These are phyloP conservation scores for Porodaedalea pini DNA, from an alignment of 1,284 basidiomycete genomes.

Conservation along the genomic window DNA sequence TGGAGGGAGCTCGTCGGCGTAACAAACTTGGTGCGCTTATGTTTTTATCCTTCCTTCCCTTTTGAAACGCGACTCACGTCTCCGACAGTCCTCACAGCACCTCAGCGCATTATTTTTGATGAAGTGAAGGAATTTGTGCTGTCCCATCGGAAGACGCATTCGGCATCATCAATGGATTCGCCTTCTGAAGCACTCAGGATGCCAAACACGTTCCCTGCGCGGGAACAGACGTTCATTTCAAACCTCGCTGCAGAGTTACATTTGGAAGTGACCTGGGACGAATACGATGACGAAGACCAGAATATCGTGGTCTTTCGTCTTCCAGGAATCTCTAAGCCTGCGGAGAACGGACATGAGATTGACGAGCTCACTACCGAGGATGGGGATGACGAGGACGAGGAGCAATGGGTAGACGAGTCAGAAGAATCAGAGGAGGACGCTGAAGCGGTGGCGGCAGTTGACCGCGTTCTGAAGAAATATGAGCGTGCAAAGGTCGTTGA, in stretches of 20 bases:
- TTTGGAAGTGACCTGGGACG: constrained; percentile 81
- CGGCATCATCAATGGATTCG: constrained; percentile 33
- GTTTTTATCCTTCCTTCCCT: not conserved
- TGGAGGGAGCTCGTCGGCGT: constrained; percentile 49
- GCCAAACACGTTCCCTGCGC: constrained; percentile 72
- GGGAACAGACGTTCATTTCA: constrained; percentile 75
- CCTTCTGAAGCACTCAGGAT: constrained; percentile 53
- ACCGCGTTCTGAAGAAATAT: constrained; percentile 86
- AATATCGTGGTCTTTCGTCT: constrained; percentile 66
- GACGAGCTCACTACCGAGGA: constrained; percentile 18
- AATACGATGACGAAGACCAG: constrained; percentile 80
- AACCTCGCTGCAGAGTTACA: constrained; percentile 74
- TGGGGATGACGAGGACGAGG: constrained; percentile 43
- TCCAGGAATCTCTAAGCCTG: constrained; percentile 43
- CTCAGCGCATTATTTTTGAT: constrained; percentile 76
- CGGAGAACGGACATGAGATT: constrained; percentile 36
- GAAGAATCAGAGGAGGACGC: constrained; percentile 48
- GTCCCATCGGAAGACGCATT: constrained; percentile 36
- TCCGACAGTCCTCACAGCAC: constrained; percentile 59
- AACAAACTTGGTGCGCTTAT: constrained; percentile 45
- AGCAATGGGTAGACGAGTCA: constrained; percentile 47
- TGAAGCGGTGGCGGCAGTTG: constrained; percentile 68
- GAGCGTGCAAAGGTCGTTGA: constrained; percentile 74
- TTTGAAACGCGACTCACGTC: not conserved
- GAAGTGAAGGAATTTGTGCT: constrained; percentile 73